Conservation (phyloP, 208 protist genomes). For the Leishmania tropica region DNA sequence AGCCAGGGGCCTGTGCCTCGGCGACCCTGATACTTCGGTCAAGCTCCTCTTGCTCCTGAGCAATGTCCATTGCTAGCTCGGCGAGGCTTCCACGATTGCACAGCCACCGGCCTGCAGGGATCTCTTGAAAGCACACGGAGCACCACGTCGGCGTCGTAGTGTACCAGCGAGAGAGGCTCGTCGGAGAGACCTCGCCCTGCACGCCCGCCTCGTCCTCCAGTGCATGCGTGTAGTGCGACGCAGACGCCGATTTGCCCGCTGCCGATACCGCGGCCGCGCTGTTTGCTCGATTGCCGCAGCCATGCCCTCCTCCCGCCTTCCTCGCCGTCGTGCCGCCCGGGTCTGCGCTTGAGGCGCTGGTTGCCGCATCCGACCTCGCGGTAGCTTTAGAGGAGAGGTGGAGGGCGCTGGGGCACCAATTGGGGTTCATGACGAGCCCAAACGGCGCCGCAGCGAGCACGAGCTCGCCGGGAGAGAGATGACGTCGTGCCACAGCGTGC, state of each 20-base stretch:
- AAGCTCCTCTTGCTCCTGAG: slow-evolving; percentile 33
- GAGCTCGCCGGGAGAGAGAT: slow-evolving; percentile 59
- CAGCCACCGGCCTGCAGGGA: slow-evolving; percentile 41
- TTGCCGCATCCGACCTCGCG: background rate
- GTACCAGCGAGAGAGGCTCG: slow-evolving; percentile 15
- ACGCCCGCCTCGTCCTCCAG: background rate
- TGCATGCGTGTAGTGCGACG: slow-evolving; percentile 4
- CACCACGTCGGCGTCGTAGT: slow-evolving; percentile 45
- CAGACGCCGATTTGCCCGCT: background rate
- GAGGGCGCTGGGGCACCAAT: slow-evolving; percentile 48
- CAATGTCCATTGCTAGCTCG: slow-evolving; percentile 48
- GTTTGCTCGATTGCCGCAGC: background rate
- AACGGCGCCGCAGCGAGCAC: slow-evolving; percentile 63
- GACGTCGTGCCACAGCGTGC: slow-evolving; percentile 43
- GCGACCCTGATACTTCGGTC: background rate
- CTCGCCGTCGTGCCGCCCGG: background rate
- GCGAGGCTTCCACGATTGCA: slow-evolving; percentile 56
- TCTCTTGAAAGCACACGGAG: slow-evolving; percentile 51
- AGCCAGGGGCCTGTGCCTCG: background rate
- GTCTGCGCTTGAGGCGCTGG: background rate
- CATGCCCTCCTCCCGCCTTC: background rate
- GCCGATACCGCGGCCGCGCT: background rate
- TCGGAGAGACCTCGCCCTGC: background rate
- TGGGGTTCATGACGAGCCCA: slow-evolving; percentile 49
- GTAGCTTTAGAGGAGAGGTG: slow-evolving; percentile 39